Percentiles rank a stretch among this genome's conserved stretches.
phyloP scores from a whole-genome alignment of 306 rosid species.

The Lupinus albus region DNA sequence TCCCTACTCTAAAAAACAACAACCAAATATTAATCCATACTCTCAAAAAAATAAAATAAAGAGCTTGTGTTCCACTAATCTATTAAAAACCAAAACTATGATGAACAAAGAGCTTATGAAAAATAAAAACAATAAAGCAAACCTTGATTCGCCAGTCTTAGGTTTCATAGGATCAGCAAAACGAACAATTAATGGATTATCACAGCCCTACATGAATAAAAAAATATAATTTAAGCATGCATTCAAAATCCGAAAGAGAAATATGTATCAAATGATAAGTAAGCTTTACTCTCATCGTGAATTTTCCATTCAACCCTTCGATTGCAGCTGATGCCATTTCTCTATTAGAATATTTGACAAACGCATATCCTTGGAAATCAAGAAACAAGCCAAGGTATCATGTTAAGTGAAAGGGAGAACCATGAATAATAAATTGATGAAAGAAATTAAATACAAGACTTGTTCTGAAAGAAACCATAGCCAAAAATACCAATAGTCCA shows the following conservation, averaged over 20 bases:
- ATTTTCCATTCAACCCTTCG: constrained; percentile 68
- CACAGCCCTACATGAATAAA: constrained; percentile 67
- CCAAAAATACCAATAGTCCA: constrained; percentile 8
- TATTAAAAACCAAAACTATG: constrained; percentile 7
- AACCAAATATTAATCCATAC: too few species aligned
- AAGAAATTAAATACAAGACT: constrained; percentile 25
- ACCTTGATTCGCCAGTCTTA: constrained; percentile 74
- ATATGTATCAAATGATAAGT: constrained; percentile 29
- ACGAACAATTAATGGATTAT: constrained; percentile 80
- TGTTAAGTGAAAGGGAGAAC: constrained; percentile 37
- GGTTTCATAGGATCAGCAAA: constrained; percentile 91
- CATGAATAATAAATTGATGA: constrained; percentile 30
- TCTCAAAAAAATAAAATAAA: too few species aligned
- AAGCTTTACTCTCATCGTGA: constrained; percentile 71
- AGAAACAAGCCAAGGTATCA: constrained; percentile 38
- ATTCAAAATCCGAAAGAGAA: constrained; percentile 35
- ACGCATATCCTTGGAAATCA: constrained; percentile 66
- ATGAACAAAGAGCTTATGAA: constrained; percentile 24
- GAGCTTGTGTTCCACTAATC: constrained; percentile 16
- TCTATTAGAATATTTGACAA: constrained; percentile 68
- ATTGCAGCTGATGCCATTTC: constrained; percentile 88
- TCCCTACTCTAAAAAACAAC: neutral
- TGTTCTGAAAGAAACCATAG: constrained; percentile 27
- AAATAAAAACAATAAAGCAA: constrained; percentile 35
- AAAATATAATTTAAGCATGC: constrained; percentile 40